Evolutionary conservation across 345 rosid genomes (phyloP).

Genomic region (Triadica sebifera): DNA sequence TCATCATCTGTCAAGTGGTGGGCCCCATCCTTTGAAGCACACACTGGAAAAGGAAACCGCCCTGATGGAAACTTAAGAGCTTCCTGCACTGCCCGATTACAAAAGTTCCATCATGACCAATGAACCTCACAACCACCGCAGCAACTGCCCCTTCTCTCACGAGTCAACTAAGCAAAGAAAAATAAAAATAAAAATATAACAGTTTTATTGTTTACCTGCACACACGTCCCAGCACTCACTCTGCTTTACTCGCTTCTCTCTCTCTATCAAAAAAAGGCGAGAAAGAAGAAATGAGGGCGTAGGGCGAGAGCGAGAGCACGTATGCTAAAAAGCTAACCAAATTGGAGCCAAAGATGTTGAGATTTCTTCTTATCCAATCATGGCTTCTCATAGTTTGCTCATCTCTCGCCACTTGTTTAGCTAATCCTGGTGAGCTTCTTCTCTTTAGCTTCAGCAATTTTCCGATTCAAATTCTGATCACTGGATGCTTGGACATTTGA

Average conservation of each 20-base stretch:
- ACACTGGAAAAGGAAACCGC: not conserved
- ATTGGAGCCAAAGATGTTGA: conserved; percentile 12
- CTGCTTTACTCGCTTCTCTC: not conserved
- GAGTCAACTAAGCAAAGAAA: not conserved
- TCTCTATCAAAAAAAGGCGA: not conserved
- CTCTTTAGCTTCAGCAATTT: not conserved
- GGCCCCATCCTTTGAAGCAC: not conserved
- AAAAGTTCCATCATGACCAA: not conserved
- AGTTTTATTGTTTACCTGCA: conserved; percentile 6
- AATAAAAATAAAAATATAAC: not conserved
- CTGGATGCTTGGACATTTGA: not conserved
- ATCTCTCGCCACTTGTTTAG: conserved; percentile 13
- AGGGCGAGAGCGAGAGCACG: not conserved
- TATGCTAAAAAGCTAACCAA: too few species aligned
- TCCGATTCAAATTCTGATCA: not conserved
- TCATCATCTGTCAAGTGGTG: not conserved
- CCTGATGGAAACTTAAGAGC: not conserved
- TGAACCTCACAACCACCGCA: not conserved
- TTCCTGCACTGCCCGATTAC: conserved; percentile 5
- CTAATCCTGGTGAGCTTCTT: conserved; percentile 16
- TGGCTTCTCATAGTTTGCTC: conserved; percentile 16
- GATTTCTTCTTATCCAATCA: not conserved
- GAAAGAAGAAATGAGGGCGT: not conserved
- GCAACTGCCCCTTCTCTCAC: not conserved
- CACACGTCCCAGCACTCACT: conserved; percentile 11